Evolutionary conservation across 2,329 filamentous ascomycete genomes (phyloP), one percentile per base, ranked within the genome.

Genomic region (Pochonia chlamydosporia): DNA sequence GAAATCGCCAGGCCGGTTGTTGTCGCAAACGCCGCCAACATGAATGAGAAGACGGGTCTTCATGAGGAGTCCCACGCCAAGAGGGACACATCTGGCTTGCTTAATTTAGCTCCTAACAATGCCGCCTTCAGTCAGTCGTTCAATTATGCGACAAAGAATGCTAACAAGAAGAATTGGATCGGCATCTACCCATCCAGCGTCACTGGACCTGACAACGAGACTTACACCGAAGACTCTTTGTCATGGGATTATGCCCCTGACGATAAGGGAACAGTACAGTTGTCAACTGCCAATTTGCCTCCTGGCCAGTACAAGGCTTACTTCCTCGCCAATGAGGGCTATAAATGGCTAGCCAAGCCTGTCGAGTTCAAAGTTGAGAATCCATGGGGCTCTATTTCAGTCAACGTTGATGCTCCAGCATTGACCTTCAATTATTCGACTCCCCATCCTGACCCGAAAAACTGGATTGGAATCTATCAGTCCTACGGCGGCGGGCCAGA

Each of bases 401-500:
- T 54, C 2, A 28, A 25, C 11, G 28, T 30, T 11, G 28, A 28
- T 44, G 40, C 48, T 33, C 28, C 58, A 8, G 50, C 51, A 10
- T 60, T 64, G 40, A 69, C 65, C 0, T 67, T 71, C 46, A 40
- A 58, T 9, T 71, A 69, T 52, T 55, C 57, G 5, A 68, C 64
- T 0, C 31, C 53, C 1, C 37, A 53, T 3, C 49, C 63, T 4
- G 50, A 59, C 42, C 26, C 48, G 3, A 58, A 49, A 14, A 71
- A 71, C 51, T 71, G 68, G 68, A 54, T 71, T 20, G 68, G 63
- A 25, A 41, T 71, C 3, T 71, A 64, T 50, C 48, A 56, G 31
- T 51, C 57, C 10, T 57, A 55, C 1, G 61, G 59, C n/a, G 66
- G 66, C 21, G 65, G 60, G 2, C 67, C 68, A 1, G 57, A 61